Base-by-base conservation (phyloP, 345 rosid species). In the Murraya paniculata region DNA sequence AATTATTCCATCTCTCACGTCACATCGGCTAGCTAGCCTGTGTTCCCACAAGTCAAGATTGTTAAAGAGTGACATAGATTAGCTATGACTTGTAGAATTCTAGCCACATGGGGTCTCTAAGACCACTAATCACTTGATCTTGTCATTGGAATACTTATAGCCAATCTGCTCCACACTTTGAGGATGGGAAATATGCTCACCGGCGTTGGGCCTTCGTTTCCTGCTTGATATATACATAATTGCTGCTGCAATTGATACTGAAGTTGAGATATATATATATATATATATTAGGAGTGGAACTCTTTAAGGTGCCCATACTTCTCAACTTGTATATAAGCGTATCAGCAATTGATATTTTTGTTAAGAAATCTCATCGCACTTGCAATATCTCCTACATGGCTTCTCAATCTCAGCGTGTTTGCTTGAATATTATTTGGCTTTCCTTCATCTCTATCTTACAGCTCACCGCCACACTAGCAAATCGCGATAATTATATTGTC, bases 401-500 rank as follows among this genome's bases (percentile, higher is more conserved):
- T 36, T 8, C 73, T 24, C 78, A 71, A 24, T 8, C 71, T 28
- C 78, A 77, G 24, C 27, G 30, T 1, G 56, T 76, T 68, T 36
- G 48, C 74, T 31, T 78, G 25, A 41, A 41, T 76, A 2, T 30
- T 5, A 3, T 69, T 27, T 61, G 62, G 36, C 61, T 78, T 73
- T 50, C 28, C 64, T 78, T 82, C 38, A 18, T 76, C 50, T 73
- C 35, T 27, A 24, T 74, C 53, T 36, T 70, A n/a, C 48, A 27
- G 24, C 13, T 75, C 59, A 24, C 65, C 25, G 16, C 48, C 25
- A 60, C 56, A 19, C 55, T 64, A 16, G 86, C 76, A 9, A 76
- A 82, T 45, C 66, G 76, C 31, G 82, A 88, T 57, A 84, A 75
- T 62, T 88, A 84, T 55, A 88, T 88, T 41, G 78, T 88, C 83